phyloP scores from a whole-genome alignment of 176 grass and related monocot species.

The Poa pratensis region DNA sequence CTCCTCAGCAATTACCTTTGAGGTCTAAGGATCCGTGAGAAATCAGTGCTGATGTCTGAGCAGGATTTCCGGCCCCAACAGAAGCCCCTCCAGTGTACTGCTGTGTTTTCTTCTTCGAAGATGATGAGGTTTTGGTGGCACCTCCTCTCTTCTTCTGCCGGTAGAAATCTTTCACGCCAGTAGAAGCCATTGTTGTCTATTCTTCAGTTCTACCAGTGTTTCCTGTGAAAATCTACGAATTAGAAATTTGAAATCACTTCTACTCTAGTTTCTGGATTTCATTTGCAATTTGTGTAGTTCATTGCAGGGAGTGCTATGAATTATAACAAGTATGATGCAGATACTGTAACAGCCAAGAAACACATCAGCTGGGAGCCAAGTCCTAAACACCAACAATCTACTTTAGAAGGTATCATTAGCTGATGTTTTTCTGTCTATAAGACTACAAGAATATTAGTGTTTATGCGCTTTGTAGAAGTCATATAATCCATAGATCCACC shows the following conservation, averaged over 20 bases:
- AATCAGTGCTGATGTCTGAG: conserved; percentile 50
- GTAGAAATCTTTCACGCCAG: conserved; percentile 58
- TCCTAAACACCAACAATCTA: background rate
- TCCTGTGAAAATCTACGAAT: conserved; percentile 12
- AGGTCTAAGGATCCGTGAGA: conserved; percentile 51
- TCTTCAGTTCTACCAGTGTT: conserved; percentile 16
- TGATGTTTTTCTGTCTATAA: background rate
- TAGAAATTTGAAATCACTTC: conserved; percentile 12
- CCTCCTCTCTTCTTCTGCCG: conserved; percentile 64
- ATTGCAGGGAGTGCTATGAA: background rate
- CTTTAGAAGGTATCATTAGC: background rate
- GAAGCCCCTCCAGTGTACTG: conserved; percentile 47
- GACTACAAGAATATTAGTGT: background rate
- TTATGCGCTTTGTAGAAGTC: background rate
- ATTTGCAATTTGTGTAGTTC: background rate
- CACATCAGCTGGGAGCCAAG: background rate
- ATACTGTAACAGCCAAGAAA: background rate
- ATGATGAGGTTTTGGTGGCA: conserved; percentile 27
- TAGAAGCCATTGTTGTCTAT: conserved; percentile 47
- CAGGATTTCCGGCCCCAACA: conserved; percentile 18
- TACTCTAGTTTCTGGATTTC: background rate
- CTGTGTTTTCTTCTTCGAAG: conserved; percentile 56
- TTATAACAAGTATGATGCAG: background rate
- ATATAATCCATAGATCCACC: too few relatives aligned
- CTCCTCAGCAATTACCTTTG: conserved; percentile 27